Evolutionary conservation across 306 rosid genomes (phyloP).

Genomic region (Ceratonia siliqua): DNA sequence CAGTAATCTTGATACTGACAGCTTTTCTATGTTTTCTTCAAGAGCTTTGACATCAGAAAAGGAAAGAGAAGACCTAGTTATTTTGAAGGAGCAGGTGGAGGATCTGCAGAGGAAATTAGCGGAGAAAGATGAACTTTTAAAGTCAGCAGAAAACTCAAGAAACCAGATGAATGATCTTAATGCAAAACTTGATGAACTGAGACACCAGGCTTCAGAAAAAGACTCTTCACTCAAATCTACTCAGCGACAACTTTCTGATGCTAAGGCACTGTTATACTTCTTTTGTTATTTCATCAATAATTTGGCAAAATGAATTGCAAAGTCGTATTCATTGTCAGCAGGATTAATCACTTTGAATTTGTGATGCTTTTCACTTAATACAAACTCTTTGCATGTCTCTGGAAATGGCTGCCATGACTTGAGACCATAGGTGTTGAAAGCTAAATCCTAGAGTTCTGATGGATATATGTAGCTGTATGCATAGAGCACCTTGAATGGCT

Average conservation of each 20-base stretch:
- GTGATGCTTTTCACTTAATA: background rate
- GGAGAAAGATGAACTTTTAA: slow-evolving; percentile 79
- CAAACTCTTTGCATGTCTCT: slow-evolving; percentile 9
- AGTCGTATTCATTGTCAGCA: background rate
- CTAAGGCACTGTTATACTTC: slow-evolving; percentile 57
- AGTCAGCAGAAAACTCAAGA: slow-evolving; percentile 69
- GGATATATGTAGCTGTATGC: background rate
- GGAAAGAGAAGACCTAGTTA: slow-evolving; percentile 69
- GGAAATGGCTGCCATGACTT: slow-evolving; percentile 2
- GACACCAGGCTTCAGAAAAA: slow-evolving; percentile 66
- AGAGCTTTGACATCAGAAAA: slow-evolving; percentile 60
- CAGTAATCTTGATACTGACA: slow-evolving; percentile 51
- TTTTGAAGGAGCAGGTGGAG: slow-evolving; percentile 71
- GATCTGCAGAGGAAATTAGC: slow-evolving; percentile 66
- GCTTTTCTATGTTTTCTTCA: slow-evolving; percentile 58
- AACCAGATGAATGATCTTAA: slow-evolving; percentile 56
- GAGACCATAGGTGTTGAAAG: background rate
- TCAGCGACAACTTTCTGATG: slow-evolving; percentile 75
- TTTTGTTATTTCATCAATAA: background rate
- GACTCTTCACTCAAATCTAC: slow-evolving; percentile 64
- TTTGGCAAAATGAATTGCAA: slow-evolving; percentile 12
- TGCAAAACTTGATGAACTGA: slow-evolving; percentile 62
- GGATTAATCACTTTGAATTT: background rate
- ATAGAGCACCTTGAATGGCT: background rate
- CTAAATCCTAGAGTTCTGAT: slow-evolving; percentile 24